Base-by-base conservation (phyloP, 148 eudicot genomes). In the Selenicereus undatus region DNA sequence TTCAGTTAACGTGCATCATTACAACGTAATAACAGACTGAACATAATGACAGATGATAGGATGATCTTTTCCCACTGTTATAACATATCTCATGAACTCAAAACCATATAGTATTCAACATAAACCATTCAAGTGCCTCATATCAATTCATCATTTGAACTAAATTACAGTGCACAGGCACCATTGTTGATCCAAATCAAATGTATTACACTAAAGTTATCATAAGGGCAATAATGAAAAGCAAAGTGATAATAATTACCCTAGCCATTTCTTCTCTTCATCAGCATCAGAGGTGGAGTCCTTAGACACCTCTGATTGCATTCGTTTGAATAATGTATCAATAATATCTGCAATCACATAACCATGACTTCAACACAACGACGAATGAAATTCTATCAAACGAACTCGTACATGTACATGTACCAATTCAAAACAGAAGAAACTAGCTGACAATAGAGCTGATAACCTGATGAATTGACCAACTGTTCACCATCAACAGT, bases 391-490 rank as follows among this genome's bases (percentile, higher is more conserved):
- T 68, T 26, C 8, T 52, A 51, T 52, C 2, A 74, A 9, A 14
- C 1, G 0, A 27, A 51, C 77, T 6, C 43, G 7, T 10, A 29
- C 64, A 35, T 20, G 7, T 10, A 29, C 64, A 35, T 20, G 71
- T 30, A 51, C 22, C 17, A 24, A 72, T 17, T 45, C 50, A 54
- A 24, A 18, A 39, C 43, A 36, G 17, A 50, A 36, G 2, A 13
- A 73, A 43, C 43, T 11, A 54, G 16, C 29, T 20, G 0, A 56
- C 1, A 24, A 26, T 75, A 83, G 64, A 30, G 74, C 39, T 58
- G 78, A 60, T 76, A 65, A 96, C 99, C 99, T 91, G 99, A 92
- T 54, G 99, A 96, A 82, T 96, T 90, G 45, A 90, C 93, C 92
- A 96, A 85, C 60, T 85, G 91, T 87, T 91, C 94, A 75, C 97